phyloP scores from a whole-genome alignment of 345 rosid genomes.

The Populus deltoides region DNA sequence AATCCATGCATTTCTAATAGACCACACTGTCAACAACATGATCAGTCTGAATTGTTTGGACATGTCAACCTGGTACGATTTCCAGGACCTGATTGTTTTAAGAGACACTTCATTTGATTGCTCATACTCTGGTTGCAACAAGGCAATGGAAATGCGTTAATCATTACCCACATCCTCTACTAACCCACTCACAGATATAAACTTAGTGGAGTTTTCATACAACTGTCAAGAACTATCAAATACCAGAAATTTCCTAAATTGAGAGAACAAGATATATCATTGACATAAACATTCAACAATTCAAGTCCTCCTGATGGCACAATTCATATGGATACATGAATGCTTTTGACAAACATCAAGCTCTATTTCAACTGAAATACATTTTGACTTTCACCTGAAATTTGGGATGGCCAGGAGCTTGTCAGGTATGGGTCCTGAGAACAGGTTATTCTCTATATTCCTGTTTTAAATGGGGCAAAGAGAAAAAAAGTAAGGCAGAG shows the following conservation, averaged over 20 bases:
- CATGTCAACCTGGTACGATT: background rate
- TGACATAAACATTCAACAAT: background rate
- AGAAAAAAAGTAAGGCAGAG: conserved; percentile 6
- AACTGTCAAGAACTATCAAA: background rate
- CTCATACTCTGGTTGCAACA: background rate
- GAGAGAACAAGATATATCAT: background rate
- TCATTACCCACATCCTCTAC: background rate
- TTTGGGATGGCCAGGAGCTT: conserved; percentile 64
- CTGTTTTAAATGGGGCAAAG: conserved; percentile 34
- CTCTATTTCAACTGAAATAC: background rate
- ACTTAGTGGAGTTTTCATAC: background rate
- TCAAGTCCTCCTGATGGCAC: background rate
- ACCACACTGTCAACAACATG: background rate
- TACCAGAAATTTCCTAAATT: background rate
- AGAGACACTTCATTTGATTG: background rate
- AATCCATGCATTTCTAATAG: background rate
- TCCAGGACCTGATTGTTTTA: background rate
- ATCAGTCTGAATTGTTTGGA: background rate
- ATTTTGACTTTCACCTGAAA: conserved; percentile 49
- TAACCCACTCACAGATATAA: background rate
- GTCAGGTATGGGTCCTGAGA: conserved; percentile 84
- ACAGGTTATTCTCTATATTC: conserved; percentile 86
- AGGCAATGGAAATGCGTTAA: background rate
- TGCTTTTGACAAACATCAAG: background rate
- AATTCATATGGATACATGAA: background rate